Conservation (phyloP, 2,329 filamentous ascomycete species). For the Botrytis porri region DNA sequence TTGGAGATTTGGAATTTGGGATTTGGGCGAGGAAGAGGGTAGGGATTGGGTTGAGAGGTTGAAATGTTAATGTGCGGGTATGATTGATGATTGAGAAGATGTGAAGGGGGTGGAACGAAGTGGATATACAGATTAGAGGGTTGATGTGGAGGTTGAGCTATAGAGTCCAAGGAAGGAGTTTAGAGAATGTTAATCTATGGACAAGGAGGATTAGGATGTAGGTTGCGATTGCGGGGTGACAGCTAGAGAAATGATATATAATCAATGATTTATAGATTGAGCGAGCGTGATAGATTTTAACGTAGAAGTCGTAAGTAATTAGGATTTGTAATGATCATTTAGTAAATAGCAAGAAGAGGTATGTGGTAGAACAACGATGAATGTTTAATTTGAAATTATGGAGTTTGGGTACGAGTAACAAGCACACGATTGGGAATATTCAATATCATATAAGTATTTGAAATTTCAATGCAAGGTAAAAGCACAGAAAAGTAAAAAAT, state of each 20-base stretch:
- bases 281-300: background rate
- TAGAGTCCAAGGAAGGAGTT: no score
- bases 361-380: background rate
- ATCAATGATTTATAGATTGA: fast-evolving
- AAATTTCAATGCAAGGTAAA: no score
- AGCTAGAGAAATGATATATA: background rate
- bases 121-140: no score
- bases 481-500: background rate
- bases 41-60: no score
- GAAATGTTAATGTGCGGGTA: no score
- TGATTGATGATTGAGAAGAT: no score
- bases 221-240: no score
- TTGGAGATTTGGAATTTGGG: no score
- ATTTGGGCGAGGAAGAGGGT: no score
- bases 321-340: background rate
- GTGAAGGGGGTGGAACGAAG: no score
- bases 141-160: no score
- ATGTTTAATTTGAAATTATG: background rate
- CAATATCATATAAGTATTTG: background rate
- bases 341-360: background rate
- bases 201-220: background rate
- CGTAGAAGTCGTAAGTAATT: background rate
- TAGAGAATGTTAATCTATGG: background rate
- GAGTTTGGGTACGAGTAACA: background rate
- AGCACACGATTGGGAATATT: background rate